These are phyloP conservation scores for Cyberlindnera mycetangii DNA, from an alignment of 805 yeast species.

Conservation along the genomic window DNA sequence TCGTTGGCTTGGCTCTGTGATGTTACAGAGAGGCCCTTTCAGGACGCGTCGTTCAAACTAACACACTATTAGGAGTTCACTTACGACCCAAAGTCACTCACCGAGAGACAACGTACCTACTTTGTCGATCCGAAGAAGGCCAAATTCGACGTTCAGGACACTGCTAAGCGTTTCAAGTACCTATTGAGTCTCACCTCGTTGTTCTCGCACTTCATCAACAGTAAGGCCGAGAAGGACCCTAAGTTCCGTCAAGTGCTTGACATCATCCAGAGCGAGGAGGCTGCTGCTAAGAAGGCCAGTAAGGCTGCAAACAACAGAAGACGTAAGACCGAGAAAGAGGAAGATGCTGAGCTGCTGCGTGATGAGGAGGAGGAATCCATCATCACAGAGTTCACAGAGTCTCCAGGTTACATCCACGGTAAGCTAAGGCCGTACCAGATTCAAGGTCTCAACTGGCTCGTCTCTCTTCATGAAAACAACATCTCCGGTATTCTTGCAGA, in stretches of 20 bases:
- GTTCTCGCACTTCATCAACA: conserved; percentile 65
- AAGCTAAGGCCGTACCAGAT: conserved; percentile 68
- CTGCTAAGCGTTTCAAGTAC: conserved; percentile 65
- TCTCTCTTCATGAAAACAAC: conserved; percentile 62
- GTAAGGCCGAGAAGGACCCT: conserved; percentile 61
- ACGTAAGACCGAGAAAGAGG: conserved; percentile 76
- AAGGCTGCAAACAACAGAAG: conserved; percentile 47
- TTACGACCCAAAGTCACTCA: conserved; percentile 5
- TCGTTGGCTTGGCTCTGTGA: neutral
- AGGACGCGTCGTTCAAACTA: neutral
- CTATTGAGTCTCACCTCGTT: conserved; percentile 61
- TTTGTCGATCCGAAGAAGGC: conserved; percentile 34
- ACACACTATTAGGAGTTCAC: conserved; percentile 4
- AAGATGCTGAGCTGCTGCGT: conserved; percentile 67
- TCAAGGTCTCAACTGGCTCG: conserved; percentile 79
- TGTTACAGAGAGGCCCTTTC: neutral
- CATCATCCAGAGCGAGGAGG: conserved; percentile 32
- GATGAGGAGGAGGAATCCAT: conserved; percentile 37
- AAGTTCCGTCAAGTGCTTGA: conserved; percentile 51
- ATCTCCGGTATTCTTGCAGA: conserved; percentile 78
- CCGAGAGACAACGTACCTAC: conserved; percentile 27
- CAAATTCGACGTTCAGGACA: conserved; percentile 52
- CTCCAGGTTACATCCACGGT: conserved; percentile 74
- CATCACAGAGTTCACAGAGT: conserved; percentile 73
- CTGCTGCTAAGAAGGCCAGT: conserved; percentile 17